Conservation (phyloP, 2,329 filamentous ascomycete species). For the Ustulina deusta region DNA sequence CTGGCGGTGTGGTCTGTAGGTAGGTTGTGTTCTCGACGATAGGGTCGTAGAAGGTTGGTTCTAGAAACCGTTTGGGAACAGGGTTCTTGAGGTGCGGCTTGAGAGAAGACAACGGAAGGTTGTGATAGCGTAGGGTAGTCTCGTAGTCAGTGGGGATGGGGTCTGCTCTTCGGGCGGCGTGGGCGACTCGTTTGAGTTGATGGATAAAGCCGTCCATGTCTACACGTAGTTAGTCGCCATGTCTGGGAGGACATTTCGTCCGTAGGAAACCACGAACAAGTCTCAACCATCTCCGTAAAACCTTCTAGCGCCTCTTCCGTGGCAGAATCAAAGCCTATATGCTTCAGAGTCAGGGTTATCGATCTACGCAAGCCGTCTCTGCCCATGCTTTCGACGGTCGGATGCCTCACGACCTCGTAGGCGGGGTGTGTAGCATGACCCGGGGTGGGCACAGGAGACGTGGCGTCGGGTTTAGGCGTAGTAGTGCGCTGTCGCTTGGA, state of each 20-base stretch:
- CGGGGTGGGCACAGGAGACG: slow-evolving; percentile 6
- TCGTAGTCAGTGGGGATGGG: slow-evolving; percentile 70
- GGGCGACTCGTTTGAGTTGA: slow-evolving; percentile 61
- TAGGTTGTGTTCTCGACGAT: slow-evolving; percentile 56
- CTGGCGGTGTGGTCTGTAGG: slow-evolving; percentile 56
- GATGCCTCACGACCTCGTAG: slow-evolving; percentile 40
- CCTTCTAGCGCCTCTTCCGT: slow-evolving; percentile 69
- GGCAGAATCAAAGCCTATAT: slow-evolving; percentile 69
- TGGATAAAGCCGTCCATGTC: slow-evolving; percentile 64
- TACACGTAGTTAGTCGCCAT: slow-evolving; percentile 50
- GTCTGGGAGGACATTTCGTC: not conserved
- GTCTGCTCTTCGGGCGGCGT: slow-evolving; percentile 63
- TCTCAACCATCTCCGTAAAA: slow-evolving; percentile 67
- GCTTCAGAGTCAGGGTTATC: slow-evolving; percentile 66
- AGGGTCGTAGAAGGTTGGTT: slow-evolving; percentile 55
- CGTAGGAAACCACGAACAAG: slow-evolving; percentile 59
- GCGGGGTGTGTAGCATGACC: not conserved
- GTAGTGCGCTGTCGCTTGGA: slow-evolving; percentile 47
- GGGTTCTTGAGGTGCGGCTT: slow-evolving; percentile 69
- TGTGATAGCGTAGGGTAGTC: slow-evolving; percentile 62
- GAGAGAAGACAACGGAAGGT: slow-evolving; percentile 63
- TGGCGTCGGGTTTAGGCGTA: slow-evolving; percentile 39
- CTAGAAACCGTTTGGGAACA: slow-evolving; percentile 56
- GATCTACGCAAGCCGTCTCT: slow-evolving; percentile 64
- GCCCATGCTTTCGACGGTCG: slow-evolving; percentile 52